These are phyloP conservation scores for Nakazawaea wyomingensis DNA, from an alignment of 805 yeast genomes.

Conservation along the genomic window DNA sequence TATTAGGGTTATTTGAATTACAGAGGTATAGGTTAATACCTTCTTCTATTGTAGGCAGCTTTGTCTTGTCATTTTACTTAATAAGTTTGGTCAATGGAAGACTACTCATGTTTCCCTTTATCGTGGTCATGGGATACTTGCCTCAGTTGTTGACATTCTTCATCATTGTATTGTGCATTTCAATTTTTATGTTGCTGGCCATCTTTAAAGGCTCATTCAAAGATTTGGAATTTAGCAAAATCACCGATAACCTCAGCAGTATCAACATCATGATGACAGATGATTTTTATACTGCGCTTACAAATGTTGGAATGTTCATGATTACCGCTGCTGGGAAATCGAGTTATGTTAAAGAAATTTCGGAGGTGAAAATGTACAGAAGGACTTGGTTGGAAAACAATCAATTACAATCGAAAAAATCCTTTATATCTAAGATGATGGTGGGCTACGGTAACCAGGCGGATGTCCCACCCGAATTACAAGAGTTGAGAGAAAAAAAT, in stretches of 20 bases:
- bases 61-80: slow-evolving; percentile 44
- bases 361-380: slow-evolving; percentile 40
- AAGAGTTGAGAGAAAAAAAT: slow-evolving; percentile 14
- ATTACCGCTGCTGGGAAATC: slow-evolving; percentile 64
- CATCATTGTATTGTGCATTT: slow-evolving; percentile 46
- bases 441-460: slow-evolving; percentile 24
- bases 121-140: slow-evolving; percentile 51
- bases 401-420: slow-evolving; percentile 3
- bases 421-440: slow-evolving; percentile 2
- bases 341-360: slow-evolving; percentile 57
- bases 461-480: slow-evolving; percentile 23
- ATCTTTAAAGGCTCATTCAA: slow-evolving; percentile 43
- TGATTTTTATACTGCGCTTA: slow-evolving; percentile 61
- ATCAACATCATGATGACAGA: slow-evolving; percentile 42
- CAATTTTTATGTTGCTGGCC: slow-evolving; percentile 54
- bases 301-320: slow-evolving; percentile 56
- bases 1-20: slow-evolving; percentile 50
- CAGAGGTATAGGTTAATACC: slow-evolving; percentile 58
- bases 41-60: slow-evolving; percentile 52
- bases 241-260: slow-evolving; percentile 28
- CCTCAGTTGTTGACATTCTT: slow-evolving; percentile 59
- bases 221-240: slow-evolving; percentile 28
- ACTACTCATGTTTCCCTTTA: slow-evolving; percentile 45
- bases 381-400: slow-evolving; percentile 49
- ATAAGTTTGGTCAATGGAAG: slow-evolving; percentile 35